Base-by-base conservation (phyloP, 2,329 filamentous ascomycete genomes). In the Cryphonectria parasitica region DNA sequence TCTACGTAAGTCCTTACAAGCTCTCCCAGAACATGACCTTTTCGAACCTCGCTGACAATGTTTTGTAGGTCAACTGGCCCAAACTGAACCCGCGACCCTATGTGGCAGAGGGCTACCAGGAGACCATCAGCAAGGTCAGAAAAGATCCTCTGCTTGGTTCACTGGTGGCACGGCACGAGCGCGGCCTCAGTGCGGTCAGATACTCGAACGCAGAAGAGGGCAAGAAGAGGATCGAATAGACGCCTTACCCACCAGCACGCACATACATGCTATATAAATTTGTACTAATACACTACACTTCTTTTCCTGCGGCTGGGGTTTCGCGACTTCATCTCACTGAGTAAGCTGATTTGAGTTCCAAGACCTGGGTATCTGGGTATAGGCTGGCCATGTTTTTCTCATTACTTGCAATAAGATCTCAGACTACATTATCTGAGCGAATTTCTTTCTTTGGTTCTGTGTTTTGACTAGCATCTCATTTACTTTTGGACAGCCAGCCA, bases 221-320 rank as follows among this genome's bases (percentile, higher is more conserved):
- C 67, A 99, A 99, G 88, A 99, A 98, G 88, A 93, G 96, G 79
- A 97, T 97, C 78, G 96, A 99, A 80, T 95, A 88, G 75, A 73
- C 58, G 11, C 13, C 17, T 61, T 34, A 22, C 11, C 17, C 11
- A 6, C 34, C 7, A n/a, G 10, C 19, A 34, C 25, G 22, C 34
- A 19, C 8, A 49, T n/a, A 11, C 45, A 58, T 41, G 11, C 17
- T 25, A 36, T 58, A 62, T 60, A 17, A 19, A 66, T 66, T 8
- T 25, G 39, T 36, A 39, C n/a, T 41, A 36, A 34, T 66, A 36
- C 31, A 56, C 13, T 66, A 22, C 39, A 28, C 36, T 43, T 13
- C 6, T 11, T 31, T 13, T 41, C n/a, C n/a, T 19, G 5, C 6
- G 28, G 28, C 54, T 58, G 34, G 34, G 25, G 1, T 56, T 43